Evolutionary conservation across 257 asterid species (phyloP).

Genomic region (Coffea canephora): DNA sequence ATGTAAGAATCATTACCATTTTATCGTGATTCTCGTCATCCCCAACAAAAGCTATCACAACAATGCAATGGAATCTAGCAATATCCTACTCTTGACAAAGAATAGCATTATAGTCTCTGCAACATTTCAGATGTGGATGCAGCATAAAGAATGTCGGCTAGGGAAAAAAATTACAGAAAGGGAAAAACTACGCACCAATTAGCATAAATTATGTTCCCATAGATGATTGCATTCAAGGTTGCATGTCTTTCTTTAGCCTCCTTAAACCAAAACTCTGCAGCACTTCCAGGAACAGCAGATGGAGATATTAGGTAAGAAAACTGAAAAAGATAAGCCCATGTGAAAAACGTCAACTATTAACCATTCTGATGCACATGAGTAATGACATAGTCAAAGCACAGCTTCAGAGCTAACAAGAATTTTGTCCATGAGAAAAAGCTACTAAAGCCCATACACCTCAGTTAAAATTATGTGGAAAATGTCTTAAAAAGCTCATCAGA

Average conservation of each 20-base stretch:
- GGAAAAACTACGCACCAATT: constrained; percentile 54
- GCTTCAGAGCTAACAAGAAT: background rate
- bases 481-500: background rate
- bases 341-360: background rate
- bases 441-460: background rate
- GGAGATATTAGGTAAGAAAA: constrained; percentile 32
- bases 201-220: constrained; percentile 88
- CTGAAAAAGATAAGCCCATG: background rate
- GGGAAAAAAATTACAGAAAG: too few species aligned
- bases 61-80: background rate
- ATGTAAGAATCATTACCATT: background rate
- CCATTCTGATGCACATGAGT: background rate
- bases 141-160: background rate
- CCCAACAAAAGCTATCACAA: background rate
- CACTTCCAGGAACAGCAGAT: constrained; percentile 55
- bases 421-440: background rate
- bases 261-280: constrained; percentile 93
- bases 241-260: constrained; percentile 75
- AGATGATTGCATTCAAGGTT: constrained; percentile 71
- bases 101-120: background rate
- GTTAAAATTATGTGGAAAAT: background rate
- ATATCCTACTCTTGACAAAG: background rate
- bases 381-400: background rate
- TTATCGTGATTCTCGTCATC: background rate
- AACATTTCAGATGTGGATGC: background rate